Evolutionary conservation across 1,139 yeast genomes (phyloP).

Genomic region (Blastobotrys arbuscula): DNA sequence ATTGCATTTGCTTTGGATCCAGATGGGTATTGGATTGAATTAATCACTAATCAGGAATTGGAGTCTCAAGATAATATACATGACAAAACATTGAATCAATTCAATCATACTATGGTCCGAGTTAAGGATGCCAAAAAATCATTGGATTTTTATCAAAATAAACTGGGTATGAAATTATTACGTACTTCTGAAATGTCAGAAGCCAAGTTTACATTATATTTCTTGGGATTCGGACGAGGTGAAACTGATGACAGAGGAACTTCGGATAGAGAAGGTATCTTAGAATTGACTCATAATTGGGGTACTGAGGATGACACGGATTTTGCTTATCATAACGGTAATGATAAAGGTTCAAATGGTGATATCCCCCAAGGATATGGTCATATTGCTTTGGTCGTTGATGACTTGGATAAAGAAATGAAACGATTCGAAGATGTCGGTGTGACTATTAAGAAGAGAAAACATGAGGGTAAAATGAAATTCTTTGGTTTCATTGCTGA

Average conservation of each 20-base stretch:
- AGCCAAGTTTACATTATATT: conserved; percentile 81
- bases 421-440: conserved; percentile 46
- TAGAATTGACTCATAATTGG: conserved; percentile 92
- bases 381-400: conserved; percentile 72
- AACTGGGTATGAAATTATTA: conserved; percentile 72
- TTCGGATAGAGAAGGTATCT: conserved; percentile 51
- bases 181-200: conserved; percentile 50
- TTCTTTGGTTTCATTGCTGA: conserved; percentile 70
- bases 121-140: conserved; percentile 79
- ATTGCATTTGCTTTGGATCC: conserved; percentile 96
- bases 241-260: conserved; percentile 27
- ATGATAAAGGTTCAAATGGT: conserved; percentile 41
- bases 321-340: conserved; percentile 75
- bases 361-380: conserved; percentile 67
- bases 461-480: conserved; percentile 56
- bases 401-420: conserved; percentile 56
- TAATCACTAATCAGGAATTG: conserved; percentile 56
- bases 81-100: conserved; percentile 44
- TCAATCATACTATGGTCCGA: conserved; percentile 92
- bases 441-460: conserved; percentile 46
- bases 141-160: conserved; percentile 67
- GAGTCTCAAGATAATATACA: conserved; percentile 16
- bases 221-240: conserved; percentile 59
- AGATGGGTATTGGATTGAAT: conserved; percentile 94
- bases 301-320: conserved; percentile 80